Percentiles rank a stretch among this genome's conserved stretches.
These are phyloP conservation scores for Camelina sativa DNA, from an alignment of 345 rosid genomes.

Conservation along the genomic window DNA sequence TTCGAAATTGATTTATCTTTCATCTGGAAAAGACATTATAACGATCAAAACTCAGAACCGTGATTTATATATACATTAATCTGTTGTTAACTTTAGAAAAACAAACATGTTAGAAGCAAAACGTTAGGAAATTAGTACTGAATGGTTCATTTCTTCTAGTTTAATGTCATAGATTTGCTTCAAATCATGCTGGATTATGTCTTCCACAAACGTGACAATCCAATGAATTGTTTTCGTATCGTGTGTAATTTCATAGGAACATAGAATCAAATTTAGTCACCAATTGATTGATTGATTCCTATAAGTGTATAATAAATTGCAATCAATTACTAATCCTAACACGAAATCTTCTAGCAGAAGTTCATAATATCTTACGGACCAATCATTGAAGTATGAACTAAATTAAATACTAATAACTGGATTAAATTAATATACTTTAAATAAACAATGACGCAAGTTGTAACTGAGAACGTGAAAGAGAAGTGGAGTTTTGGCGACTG, in stretches of 20 bases:
- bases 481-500: slow-evolving; percentile 42
- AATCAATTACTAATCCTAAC: slow-evolving; percentile 31
- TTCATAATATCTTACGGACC: slow-evolving; percentile 40
- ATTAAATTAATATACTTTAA: slow-evolving; percentile 1
- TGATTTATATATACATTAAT: not conserved
- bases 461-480: slow-evolving; percentile 43
- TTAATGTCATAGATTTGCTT: slow-evolving; percentile 32
- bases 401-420: slow-evolving; percentile 22
- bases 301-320: slow-evolving; percentile 20
- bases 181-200: slow-evolving; percentile 43
- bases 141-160: slow-evolving; percentile 7
- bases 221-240: slow-evolving; percentile 30
- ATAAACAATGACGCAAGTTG: slow-evolving; percentile 38
- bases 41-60: not conserved
- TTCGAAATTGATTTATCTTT: not conserved
- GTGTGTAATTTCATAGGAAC: slow-evolving; percentile 42
- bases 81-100: not conserved
- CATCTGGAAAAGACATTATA: not conserved
- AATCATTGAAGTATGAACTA: slow-evolving; percentile 35
- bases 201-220: slow-evolving; percentile 31
- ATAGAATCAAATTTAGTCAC: slow-evolving; percentile 43
- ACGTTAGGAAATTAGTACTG: not conserved
- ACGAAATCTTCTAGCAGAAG: slow-evolving; percentile 34
- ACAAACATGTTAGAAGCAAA: not conserved
- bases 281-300: slow-evolving; percentile 34